Evolutionary conservation across 129 eudicot genomes (phyloP).

Genomic region (Kitagawia praeruptora): DNA sequence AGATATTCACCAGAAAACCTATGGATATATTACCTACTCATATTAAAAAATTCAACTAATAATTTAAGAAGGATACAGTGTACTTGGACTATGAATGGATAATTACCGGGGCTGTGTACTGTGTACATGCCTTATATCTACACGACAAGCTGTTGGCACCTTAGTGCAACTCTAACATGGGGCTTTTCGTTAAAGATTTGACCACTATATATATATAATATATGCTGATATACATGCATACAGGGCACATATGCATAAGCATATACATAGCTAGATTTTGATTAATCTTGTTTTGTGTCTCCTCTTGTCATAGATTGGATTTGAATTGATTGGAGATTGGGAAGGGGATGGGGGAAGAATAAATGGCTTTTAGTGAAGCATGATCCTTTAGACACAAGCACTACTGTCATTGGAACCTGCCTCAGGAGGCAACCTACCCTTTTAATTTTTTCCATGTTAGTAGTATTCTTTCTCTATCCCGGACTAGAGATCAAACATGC

Average conservation of each 20-base stretch:
- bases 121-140: not conserved
- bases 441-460: not conserved
- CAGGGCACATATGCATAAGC: too few species aligned
- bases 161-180: not conserved
- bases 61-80: not conserved
- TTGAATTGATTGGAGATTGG: not conserved
- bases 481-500: not conserved
- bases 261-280: not conserved
- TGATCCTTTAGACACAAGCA: constrained; percentile 6
- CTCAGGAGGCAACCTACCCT: constrained; percentile 7
- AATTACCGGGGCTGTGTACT: not conserved
- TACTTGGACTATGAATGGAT: not conserved
- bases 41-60: not conserved
- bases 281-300: not conserved
- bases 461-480: not conserved
- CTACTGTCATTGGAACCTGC: constrained; percentile 7
- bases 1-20: too few species aligned
- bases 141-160: constrained; percentile 4
- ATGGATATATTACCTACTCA: too few species aligned
- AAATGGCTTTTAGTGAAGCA: constrained; percentile 9
- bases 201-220: not conserved
- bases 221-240: too few species aligned
- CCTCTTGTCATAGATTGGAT: not conserved
- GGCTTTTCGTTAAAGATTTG: not conserved
- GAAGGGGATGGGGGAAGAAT: not conserved